phyloP scores from a whole-genome alignment of 2,329 filamentous ascomycete genomes.

The Fusarium graminum region DNA sequence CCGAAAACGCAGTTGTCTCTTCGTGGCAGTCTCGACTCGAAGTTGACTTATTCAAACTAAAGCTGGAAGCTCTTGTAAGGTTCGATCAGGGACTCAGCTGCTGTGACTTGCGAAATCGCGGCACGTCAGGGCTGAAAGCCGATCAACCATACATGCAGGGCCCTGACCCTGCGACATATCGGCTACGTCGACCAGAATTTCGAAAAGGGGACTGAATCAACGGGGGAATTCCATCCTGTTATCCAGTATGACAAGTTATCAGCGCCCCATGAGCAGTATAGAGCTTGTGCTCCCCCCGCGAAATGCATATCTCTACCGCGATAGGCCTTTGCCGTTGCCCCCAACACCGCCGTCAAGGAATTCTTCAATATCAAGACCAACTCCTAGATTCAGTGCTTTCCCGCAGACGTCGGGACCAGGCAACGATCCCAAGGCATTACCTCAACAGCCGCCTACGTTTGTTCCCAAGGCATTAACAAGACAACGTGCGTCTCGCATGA shows the following conservation, averaged over 20 bases:
- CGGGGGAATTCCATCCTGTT: constrained; percentile 9
- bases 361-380: constrained; percentile 17
- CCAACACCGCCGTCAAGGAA: constrained; percentile 34
- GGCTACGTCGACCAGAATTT: constrained; percentile 8
- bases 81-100: constrained; percentile 20
- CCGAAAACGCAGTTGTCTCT: constrained; percentile 8
- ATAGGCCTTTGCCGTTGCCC: constrained; percentile 40
- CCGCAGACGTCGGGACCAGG: constrained; percentile 36
- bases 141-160: constrained; percentile 35
- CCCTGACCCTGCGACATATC: constrained; percentile 18
- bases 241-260: constrained; percentile 33
- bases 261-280: constrained; percentile 34
- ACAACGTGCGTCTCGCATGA: constrained; percentile 39
- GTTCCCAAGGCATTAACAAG: constrained; percentile 31
- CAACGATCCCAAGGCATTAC: constrained; percentile 37
- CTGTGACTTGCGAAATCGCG: constrained; percentile 19
- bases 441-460: constrained; percentile 31
- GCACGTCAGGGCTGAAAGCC: constrained; percentile 22
- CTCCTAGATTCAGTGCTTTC: constrained; percentile 37
- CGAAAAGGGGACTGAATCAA: constrained; percentile 6
- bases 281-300: constrained; percentile 42
- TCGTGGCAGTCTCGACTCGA: constrained; percentile 15
- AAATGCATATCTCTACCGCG: constrained; percentile 43
- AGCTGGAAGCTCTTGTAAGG: constrained; percentile 25
- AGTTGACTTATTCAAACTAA: constrained; percentile 26